phyloP scores from a whole-genome alignment of 1,139 yeast genomes.

The Yamadazyma songkhlaensis region DNA sequence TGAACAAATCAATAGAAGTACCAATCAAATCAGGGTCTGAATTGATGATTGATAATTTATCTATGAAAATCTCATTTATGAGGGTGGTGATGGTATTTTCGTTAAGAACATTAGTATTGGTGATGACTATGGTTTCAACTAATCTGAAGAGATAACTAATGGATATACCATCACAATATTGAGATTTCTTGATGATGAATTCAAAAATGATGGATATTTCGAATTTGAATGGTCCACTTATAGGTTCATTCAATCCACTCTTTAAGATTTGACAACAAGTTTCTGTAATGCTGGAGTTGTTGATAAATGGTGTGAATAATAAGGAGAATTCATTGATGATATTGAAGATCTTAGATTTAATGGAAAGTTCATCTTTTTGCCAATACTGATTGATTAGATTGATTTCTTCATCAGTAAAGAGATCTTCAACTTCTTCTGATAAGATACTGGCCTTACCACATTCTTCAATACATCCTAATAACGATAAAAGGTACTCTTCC shows the following conservation, averaged over 20 bases:
- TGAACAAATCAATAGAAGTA: constrained; percentile 38
- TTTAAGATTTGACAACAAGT: constrained; percentile 57
- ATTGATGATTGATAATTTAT: constrained; percentile 33
- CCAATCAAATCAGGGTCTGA: constrained; percentile 55
- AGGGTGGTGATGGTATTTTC: constrained; percentile 27
- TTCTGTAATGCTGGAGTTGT: constrained; percentile 48
- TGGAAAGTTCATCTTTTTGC: constrained; percentile 39
- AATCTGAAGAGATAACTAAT: constrained; percentile 41
- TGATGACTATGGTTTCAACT: constrained; percentile 38
- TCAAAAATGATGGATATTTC: constrained; percentile 38
- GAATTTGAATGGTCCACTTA: constrained; percentile 61
- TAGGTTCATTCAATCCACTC: constrained; percentile 50
- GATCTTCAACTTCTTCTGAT: constrained; percentile 54
- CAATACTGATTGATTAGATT: constrained; percentile 29
- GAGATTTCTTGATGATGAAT: constrained; percentile 42
- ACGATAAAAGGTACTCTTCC: constrained; percentile 48
- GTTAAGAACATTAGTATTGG: constrained; percentile 26
- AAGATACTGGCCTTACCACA: constrained; percentile 65
- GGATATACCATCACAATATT: constrained; percentile 25
- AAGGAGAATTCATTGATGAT: constrained; percentile 45
- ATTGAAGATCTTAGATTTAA: constrained; percentile 38
- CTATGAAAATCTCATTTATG: constrained; percentile 28
- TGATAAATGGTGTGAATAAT: constrained; percentile 27
- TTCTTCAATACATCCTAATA: constrained; percentile 61
- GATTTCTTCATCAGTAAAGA: constrained; percentile 27